Evolutionary conservation across 2,329 filamentous ascomycete genomes (phyloP).

Genomic region (Trichophyton benhamiae): DNA sequence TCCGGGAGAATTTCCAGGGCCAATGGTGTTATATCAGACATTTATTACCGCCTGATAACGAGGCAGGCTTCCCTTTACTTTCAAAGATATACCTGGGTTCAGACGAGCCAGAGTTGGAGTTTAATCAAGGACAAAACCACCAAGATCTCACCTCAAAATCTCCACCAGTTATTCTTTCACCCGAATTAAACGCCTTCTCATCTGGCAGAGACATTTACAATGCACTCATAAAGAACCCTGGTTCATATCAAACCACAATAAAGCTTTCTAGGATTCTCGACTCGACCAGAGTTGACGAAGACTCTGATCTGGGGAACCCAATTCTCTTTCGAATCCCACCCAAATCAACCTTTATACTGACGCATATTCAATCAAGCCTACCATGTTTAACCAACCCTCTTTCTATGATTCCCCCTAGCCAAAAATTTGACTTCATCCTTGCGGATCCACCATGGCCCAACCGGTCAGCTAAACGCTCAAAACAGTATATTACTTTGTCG

Average conservation of each 20-base stretch:
- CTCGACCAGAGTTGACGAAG: neutral
- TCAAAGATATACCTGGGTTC: neutral
- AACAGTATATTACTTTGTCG: slow-evolving; percentile 33
- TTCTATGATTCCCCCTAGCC: slow-evolving; percentile 15
- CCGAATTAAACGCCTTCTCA: slow-evolving; percentile 23
- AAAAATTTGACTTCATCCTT: slow-evolving; percentile 46
- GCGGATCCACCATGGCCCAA: slow-evolving; percentile 56
- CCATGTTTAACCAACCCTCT: slow-evolving; percentile 15
- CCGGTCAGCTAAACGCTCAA: slow-evolving; percentile 43
- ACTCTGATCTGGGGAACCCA: neutral
- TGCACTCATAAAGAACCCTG: slow-evolving; percentile 23
- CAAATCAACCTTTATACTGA: slow-evolving; percentile 36
- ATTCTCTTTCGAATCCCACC: slow-evolving; percentile 34
- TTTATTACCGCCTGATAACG: neutral
- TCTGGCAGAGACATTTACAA: slow-evolving; percentile 17
- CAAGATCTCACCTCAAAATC: neutral
- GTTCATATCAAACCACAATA: slow-evolving; percentile 8
- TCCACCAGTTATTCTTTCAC: slow-evolving; percentile 25
- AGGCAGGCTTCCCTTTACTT: neutral
- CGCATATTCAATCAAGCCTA: slow-evolving; percentile 18
- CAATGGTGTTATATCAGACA: slow-evolving; percentile 26
- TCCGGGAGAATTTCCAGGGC: slow-evolving; percentile 16
- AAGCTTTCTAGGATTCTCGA: neutral
- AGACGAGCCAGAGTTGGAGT: neutral
- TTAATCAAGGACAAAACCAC: neutral